phyloP scores from a whole-genome alignment of 257 asterid species.

The Ajuga chamaepitys region DNA sequence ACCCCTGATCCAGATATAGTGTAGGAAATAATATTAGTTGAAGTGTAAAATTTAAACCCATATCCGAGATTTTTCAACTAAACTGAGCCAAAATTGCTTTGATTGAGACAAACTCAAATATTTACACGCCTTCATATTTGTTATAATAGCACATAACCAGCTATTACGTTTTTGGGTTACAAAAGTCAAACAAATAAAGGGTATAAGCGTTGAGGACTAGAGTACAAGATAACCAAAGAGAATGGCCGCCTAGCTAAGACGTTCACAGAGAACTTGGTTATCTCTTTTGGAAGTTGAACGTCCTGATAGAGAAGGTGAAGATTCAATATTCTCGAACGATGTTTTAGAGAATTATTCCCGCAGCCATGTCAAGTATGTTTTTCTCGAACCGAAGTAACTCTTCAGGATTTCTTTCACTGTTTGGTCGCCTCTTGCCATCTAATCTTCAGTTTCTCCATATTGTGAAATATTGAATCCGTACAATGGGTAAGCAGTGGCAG shows the following conservation, averaged over 20 bases:
- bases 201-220: background rate
- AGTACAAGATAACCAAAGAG: background rate
- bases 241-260: background rate
- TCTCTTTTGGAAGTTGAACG: constrained; percentile 45
- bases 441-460: constrained; percentile 39
- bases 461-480: constrained; percentile 64
- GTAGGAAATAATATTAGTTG: background rate
- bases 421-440: background rate
- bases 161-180: background rate
- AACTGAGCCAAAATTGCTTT: background rate
- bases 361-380: constrained; percentile 18
- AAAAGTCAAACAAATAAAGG: background rate
- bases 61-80: background rate
- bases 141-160: background rate
- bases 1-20: background rate
- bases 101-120: background rate
- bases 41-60: too few relatives aligned
- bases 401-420: constrained; percentile 24
- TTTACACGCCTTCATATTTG: background rate
- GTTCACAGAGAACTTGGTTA: background rate
- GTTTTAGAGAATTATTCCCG: constrained; percentile 25
- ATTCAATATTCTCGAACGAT: constrained; percentile 19
- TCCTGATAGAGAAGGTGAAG: constrained; percentile 31
- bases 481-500: constrained; percentile 55
- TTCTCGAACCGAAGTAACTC: constrained; percentile 24